phyloP scores from a whole-genome alignment of 2,329 filamentous ascomycete genomes.

The Fusarium nematophilum region DNA sequence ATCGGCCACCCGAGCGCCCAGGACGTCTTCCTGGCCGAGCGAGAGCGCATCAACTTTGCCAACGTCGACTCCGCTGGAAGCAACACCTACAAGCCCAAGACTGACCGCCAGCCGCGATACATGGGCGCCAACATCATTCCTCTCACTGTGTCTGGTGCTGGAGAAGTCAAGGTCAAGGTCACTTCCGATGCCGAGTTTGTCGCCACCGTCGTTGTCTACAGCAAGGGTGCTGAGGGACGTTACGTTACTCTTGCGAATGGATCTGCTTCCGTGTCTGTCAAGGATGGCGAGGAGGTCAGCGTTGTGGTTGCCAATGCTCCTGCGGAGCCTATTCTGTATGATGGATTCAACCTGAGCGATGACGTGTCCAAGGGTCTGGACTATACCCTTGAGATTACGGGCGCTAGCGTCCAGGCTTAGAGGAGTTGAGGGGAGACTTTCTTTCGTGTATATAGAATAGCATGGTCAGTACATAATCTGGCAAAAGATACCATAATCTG shows the following conservation, averaged over 20 bases:
- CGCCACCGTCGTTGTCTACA: slow-evolving; percentile 54
- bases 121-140: slow-evolving; percentile 64
- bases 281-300: slow-evolving; percentile 55
- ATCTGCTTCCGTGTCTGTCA: slow-evolving; percentile 48
- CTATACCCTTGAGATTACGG: slow-evolving; percentile 51
- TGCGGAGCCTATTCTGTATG: slow-evolving; percentile 54
- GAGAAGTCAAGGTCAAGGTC: slow-evolving; percentile 50
- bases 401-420: slow-evolving; percentile 40
- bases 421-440: no score
- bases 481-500: no score
- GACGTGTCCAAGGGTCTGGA: slow-evolving; percentile 53
- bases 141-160: slow-evolving; percentile 48
- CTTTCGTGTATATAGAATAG: no score
- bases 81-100: slow-evolving; percentile 56
- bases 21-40: slow-evolving; percentile 51
- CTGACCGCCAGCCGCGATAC: slow-evolving; percentile 56
- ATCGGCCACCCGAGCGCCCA: slow-evolving; percentile 58
- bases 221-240: slow-evolving; percentile 42
- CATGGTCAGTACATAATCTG: no score
- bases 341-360: slow-evolving; percentile 53
- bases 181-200: slow-evolving; percentile 51
- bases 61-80: slow-evolving; percentile 53
- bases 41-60: slow-evolving; percentile 53
- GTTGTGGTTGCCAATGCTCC: slow-evolving; percentile 63
- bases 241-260: slow-evolving; percentile 53